Base-by-base conservation (phyloP, 208 protist species). In the Vickermania spadyakhi region DNA sequence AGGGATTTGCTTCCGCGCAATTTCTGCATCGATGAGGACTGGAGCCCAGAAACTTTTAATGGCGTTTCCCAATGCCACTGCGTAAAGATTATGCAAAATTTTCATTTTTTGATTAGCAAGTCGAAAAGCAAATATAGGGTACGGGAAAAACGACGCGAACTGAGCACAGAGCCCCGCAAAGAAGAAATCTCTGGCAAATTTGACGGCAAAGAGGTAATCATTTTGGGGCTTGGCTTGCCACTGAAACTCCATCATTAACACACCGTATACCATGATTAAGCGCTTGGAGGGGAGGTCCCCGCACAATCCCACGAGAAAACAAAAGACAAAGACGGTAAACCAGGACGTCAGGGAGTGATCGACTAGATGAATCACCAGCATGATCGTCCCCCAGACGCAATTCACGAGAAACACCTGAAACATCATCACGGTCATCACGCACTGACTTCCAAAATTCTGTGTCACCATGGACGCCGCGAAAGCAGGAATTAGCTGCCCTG, bases 221-320 rank as follows among this genome's bases (percentile, higher is more conserved):
- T 45, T 45, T 18, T 45, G 7, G 7, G 36, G 36, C 36, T 45
- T 45, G 7, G 36, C 36, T 18, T 45, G 36, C 36, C 36, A 63
- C 4, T 61, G 56, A 49, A 79, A 77, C 66, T 88, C 68, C 61
- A 81, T 73, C 26, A 79, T 73, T 73, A 87, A 77, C 30, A 85
- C 65, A 45, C 86, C 72, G 4, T 81, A 76, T 57, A 87, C 58
- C 62, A 91, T 81, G 14, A 82, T 56, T 5, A 77, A 28, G 0
- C 80, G 77, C 59, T 79, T 83, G 3, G 72, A 54, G 0, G 58
- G 72, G 21, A 86, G 1, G n/a, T 91, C 75, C n/a, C 84, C 84
- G 26, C 79, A 64, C 26, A 87, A 57, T 25, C 53, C 60, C 18
- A 73, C 21, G 28, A 51, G 2, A 54, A 83, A 79, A 22, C 27